These are phyloP conservation scores for Oryza longistaminata DNA, from an alignment of 176 grass and related monocot genomes.

Conservation along the genomic window DNA sequence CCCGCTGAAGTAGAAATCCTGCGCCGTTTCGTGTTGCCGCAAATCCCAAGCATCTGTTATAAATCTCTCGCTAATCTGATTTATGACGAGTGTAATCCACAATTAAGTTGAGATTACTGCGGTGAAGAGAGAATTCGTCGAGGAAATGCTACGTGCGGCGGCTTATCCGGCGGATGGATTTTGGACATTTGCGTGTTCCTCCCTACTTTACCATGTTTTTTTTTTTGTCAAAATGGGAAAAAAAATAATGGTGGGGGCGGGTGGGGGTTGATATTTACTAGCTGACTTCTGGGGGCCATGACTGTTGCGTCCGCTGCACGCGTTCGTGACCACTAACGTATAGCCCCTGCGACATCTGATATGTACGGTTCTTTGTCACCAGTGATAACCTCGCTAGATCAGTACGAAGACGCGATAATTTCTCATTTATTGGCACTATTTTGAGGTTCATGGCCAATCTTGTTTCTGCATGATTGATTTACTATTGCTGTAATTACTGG, in stretches of 20 bases:
- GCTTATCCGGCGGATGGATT: not conserved
- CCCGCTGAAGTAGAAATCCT: no score
- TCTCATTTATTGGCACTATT: constrained; percentile 12
- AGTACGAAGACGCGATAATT: not conserved
- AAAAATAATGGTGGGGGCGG: not conserved
- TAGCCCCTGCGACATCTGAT: not conserved
- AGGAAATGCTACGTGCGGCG: not conserved
- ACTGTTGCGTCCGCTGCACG: not conserved
- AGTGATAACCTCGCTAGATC: not conserved
- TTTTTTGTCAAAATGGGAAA: not conserved
- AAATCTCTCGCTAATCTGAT: no score
- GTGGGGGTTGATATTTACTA: not conserved
- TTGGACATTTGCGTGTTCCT: not conserved
- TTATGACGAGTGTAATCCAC: no score
- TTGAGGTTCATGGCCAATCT: not conserved
- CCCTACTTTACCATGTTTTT: not conserved
- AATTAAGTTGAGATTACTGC: no score
- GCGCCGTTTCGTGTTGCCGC: no score
- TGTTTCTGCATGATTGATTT: not conserved
- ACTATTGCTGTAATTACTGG: not conserved
- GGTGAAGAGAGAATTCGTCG: no score
- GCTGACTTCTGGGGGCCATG: constrained; percentile 3
- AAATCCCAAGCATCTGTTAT: no score
- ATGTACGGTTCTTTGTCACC: not conserved
- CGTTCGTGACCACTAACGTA: not conserved